Evolutionary conservation across 2,329 filamentous ascomycete species (phyloP).

Genomic region (Fusarium tricinctum): DNA sequence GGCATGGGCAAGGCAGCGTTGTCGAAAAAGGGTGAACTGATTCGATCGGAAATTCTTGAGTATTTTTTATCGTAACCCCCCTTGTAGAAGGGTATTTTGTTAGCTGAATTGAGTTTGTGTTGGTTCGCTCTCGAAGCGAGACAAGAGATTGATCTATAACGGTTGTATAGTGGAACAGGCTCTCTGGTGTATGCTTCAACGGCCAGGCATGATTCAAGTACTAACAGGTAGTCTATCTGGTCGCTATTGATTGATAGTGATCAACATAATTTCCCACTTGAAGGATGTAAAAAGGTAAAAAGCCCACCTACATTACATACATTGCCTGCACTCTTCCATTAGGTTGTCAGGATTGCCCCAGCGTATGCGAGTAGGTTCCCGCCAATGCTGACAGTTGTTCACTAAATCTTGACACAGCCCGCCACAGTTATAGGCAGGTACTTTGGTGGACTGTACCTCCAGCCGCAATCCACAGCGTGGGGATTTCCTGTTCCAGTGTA

Average conservation of each 20-base stretch:
- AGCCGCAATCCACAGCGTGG: neutral
- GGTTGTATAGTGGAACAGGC: constrained; percentile 1
- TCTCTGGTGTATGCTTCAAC: neutral
- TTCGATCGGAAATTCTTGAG: neutral
- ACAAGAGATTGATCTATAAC: neutral
- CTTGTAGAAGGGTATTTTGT: constrained; percentile 5
- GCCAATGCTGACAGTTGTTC: constrained; percentile 45
- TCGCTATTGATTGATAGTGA: constrained; percentile 9
- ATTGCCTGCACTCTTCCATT: neutral
- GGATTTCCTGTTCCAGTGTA: no score
- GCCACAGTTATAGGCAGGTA: constrained; percentile 2
- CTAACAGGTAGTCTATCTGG: no score
- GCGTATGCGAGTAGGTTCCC: constrained; percentile 9
- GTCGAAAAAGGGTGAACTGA: neutral
- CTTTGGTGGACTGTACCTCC: constrained; percentile 20
- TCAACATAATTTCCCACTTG: constrained; percentile 14
- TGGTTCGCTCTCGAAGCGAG: constrained; percentile 9
- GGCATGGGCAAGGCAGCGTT: neutral
- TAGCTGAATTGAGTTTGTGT: constrained; percentile 23
- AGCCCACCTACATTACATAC: neutral
- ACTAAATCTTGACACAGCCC: constrained; percentile 39
- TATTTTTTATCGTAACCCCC: constrained; percentile 1
- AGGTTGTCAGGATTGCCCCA: no score
- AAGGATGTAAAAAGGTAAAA: neutral
- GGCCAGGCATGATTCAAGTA: neutral